Conservation (phyloP, 2,329 filamentous ascomycete species). For the Beauveria sp. region DNA sequence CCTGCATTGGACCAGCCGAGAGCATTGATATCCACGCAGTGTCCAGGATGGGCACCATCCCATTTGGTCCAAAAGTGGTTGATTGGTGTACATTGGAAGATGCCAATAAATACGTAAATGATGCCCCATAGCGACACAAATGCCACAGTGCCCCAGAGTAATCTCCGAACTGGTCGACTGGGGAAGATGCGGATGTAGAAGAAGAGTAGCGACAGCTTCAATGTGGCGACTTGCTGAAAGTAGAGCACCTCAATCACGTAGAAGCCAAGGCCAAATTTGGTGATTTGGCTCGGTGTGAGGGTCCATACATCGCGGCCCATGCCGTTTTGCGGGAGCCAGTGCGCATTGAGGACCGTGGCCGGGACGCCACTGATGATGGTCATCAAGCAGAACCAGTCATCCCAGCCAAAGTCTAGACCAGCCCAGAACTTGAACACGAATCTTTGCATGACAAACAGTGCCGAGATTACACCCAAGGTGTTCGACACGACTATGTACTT, state of each 20-base stretch:
- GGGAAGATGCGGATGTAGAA: conserved; percentile 38
- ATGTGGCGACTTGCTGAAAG: conserved; percentile 28
- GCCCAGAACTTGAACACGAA: conserved; percentile 22
- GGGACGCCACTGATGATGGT: conserved; percentile 17
- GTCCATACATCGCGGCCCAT: conserved; percentile 30
- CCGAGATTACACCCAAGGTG: conserved; percentile 24
- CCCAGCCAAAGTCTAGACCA: conserved; percentile 22
- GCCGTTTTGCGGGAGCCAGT: conserved; percentile 18
- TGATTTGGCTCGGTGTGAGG: conserved; percentile 17
- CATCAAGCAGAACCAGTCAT: conserved; percentile 22
- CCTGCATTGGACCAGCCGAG: conserved; percentile 35
- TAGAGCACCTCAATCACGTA: conserved; percentile 31
- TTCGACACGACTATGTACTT: conserved; percentile 15
- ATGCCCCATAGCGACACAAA: conserved; percentile 25
- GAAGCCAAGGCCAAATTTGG: conserved; percentile 22
- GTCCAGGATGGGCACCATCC: conserved; percentile 31
- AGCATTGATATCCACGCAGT: conserved; percentile 32
- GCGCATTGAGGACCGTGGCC: conserved; percentile 18
- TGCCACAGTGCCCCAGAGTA: conserved; percentile 25
- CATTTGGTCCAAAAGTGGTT: conserved; percentile 34
- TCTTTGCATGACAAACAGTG: conserved; percentile 27
- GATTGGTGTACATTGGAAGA: conserved; percentile 34
- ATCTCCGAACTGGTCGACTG: conserved; percentile 18
- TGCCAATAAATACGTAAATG: conserved; percentile 24
- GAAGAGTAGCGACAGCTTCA: conserved; percentile 33